Percentiles rank a stretch among this genome's conserved stretches.
phyloP scores from a whole-genome alignment of 768 basidiomycete genomes.

The Clitopilus hobsonii region DNA sequence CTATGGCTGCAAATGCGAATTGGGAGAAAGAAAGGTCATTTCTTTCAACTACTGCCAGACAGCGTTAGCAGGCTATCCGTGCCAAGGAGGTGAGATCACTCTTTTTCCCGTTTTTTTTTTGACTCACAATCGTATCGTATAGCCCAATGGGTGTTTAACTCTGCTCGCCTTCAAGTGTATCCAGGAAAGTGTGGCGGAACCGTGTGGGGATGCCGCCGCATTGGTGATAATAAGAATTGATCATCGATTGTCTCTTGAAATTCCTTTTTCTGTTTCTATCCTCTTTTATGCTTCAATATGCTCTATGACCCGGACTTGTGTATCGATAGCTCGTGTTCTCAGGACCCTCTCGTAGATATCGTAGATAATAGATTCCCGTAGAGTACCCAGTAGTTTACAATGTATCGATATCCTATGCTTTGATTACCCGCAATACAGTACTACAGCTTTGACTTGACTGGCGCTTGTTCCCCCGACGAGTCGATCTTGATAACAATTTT shows the following conservation, averaged over 20 bases:
- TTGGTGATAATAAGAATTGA: neutral
- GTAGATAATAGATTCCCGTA: too few relatives aligned
- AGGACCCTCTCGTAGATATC: neutral
- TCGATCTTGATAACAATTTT: constrained; percentile 62
- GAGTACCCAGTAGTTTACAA: too few relatives aligned
- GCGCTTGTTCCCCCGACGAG: neutral
- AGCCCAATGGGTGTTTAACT: neutral
- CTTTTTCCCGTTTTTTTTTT: neutral
- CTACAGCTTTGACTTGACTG: neutral
- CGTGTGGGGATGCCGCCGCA: neutral
- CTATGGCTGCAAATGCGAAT: neutral
- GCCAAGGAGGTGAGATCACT: neutral
- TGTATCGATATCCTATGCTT: neutral
- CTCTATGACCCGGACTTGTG: too few relatives aligned
- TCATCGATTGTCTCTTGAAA: neutral
- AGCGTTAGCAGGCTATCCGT: neutral
- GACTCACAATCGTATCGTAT: neutral
- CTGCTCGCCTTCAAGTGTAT: neutral
- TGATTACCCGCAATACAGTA: neutral
- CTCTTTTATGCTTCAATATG: too few relatives aligned
- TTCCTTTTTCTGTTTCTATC: too few relatives aligned
- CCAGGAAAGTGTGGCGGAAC: neutral
- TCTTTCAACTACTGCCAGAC: neutral
- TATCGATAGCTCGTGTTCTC: neutral
- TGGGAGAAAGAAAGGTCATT: neutral